Percentiles rank a stretch among this genome's conserved stretches.
Conservation (phyloP, 176 grass and related monocot genomes). For the Phoenix dactylifera region DNA sequence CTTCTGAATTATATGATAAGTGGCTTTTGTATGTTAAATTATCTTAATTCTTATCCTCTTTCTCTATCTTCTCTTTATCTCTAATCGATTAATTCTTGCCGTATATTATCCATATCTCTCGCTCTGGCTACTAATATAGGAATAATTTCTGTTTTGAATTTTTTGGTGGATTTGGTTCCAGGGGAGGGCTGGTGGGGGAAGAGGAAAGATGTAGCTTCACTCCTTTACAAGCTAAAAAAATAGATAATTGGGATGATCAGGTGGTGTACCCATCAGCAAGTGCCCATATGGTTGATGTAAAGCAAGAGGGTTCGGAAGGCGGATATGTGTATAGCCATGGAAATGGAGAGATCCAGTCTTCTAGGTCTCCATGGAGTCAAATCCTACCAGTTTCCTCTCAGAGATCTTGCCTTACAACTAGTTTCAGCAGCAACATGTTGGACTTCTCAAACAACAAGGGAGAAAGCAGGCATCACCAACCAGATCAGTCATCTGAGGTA, state of each 20-base stretch:
- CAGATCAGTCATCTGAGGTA: slow-evolving; percentile 88
- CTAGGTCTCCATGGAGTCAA: slow-evolving; percentile 53
- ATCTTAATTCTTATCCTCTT: too few species aligned
- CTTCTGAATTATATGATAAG: too few species aligned
- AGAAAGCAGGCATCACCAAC: slow-evolving; percentile 40
- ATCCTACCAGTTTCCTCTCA: slow-evolving; percentile 54
- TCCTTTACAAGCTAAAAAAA: slow-evolving; percentile 25
- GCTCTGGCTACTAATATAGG: too few species aligned
- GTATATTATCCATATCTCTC: neutral
- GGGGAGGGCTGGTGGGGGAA: slow-evolving; percentile 37
- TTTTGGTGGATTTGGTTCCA: slow-evolving; percentile 3
- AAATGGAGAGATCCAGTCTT: slow-evolving; percentile 40
- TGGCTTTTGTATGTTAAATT: too few species aligned
- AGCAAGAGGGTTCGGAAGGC: neutral
- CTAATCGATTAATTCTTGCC: neutral
- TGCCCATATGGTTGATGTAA: slow-evolving; percentile 25
- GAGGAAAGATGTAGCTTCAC: slow-evolving; percentile 32
- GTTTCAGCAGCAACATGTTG: slow-evolving; percentile 56
- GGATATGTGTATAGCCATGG: slow-evolving; percentile 4
- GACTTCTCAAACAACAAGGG: slow-evolving; percentile 56
- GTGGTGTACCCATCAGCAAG: slow-evolving; percentile 17
- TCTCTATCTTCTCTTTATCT: too few species aligned
- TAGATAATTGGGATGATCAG: slow-evolving; percentile 34
- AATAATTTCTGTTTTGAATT: neutral
- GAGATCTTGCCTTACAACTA: slow-evolving; percentile 63